These are phyloP conservation scores for Abelmoschus esculentus DNA, from an alignment of 345 rosid genomes.

Conservation along the genomic window DNA sequence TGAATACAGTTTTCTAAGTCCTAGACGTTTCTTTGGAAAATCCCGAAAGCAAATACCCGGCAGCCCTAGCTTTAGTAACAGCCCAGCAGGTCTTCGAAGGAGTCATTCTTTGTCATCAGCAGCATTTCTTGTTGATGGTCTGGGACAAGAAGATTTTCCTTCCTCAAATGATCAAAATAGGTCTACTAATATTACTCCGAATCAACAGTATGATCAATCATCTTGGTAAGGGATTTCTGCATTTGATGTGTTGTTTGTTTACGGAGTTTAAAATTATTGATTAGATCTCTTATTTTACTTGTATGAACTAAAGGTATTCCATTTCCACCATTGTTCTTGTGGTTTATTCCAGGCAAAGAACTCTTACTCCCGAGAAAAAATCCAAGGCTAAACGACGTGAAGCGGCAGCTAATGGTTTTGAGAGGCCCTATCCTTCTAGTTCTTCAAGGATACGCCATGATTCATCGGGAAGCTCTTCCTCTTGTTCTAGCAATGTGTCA, in stretches of 20 bases:
- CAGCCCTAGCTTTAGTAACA: slow-evolving; percentile 26
- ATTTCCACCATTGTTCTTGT: not conserved
- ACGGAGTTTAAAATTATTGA: not conserved
- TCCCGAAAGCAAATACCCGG: slow-evolving; percentile 45
- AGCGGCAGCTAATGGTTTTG: slow-evolving; percentile 22
- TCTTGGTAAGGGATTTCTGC: slow-evolving; percentile 35
- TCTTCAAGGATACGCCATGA: slow-evolving; percentile 38
- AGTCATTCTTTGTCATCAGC: slow-evolving; percentile 79
- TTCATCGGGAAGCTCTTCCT: slow-evolving; percentile 64
- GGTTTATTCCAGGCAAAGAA: slow-evolving; percentile 26
- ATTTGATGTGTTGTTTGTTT: slow-evolving; percentile 8
- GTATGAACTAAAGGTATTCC: not conserved
- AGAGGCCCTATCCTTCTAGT: slow-evolving; percentile 28
- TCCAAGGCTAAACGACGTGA: slow-evolving; percentile 43
- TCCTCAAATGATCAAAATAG: slow-evolving; percentile 30
- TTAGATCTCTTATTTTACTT: slow-evolving; percentile 3
- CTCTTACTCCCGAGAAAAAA: slow-evolving; percentile 47
- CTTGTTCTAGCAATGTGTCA: slow-evolving; percentile 63
- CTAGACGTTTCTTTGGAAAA: slow-evolving; percentile 34
- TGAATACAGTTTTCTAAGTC: slow-evolving; percentile 23
- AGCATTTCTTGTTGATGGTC: slow-evolving; percentile 45
- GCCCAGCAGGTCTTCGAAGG: slow-evolving; percentile 55
- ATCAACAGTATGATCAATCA: slow-evolving; percentile 32
- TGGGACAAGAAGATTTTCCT: slow-evolving; percentile 29
- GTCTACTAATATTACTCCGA: slow-evolving; percentile 33